These are phyloP conservation scores for Apium graveolens DNA, from an alignment of 129 eudicot genomes.

Conservation along the genomic window DNA sequence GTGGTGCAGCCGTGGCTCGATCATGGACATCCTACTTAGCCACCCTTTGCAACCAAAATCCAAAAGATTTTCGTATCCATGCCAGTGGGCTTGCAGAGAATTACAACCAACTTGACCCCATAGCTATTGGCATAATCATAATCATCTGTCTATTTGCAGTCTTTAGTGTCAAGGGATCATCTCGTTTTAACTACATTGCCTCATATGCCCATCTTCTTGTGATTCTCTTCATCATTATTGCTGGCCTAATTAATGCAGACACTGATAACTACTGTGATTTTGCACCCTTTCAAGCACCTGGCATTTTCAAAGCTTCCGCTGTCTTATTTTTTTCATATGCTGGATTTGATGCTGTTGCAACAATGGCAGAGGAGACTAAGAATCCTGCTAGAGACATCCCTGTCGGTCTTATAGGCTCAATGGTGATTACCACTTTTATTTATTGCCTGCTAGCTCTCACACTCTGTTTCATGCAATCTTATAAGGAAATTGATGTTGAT, in stretches of 20 bases:
- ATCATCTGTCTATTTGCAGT: conserved; percentile 49
- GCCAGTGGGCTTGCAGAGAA: conserved; percentile 26
- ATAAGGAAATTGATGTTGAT: neutral
- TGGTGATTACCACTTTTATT: conserved; percentile 47
- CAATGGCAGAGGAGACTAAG: conserved; percentile 92
- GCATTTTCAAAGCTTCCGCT: conserved; percentile 71
- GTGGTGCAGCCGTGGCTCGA: conserved; percentile 89
- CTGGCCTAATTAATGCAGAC: conserved; percentile 73
- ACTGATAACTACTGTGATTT: conserved; percentile 38
- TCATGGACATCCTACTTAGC: conserved; percentile 91
- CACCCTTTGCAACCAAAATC: conserved; percentile 36
- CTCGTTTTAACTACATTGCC: conserved; percentile 66
- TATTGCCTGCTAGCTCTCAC: conserved; percentile 64
- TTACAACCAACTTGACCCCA: conserved; percentile 66
- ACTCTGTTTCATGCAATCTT: conserved; percentile 63
- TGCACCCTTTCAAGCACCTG: conserved; percentile 33
- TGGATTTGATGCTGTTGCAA: conserved; percentile 81
- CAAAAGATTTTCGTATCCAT: conserved; percentile 45
- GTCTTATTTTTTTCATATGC: conserved; percentile 67
- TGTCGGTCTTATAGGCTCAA: conserved; percentile 73
- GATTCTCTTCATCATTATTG: conserved; percentile 65
- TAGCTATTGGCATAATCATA: conserved; percentile 51
- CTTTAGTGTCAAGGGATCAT: conserved; percentile 68
- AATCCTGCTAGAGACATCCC: conserved; percentile 77
- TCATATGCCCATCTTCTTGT: conserved; percentile 52